Evolutionary conservation across 2,329 filamentous ascomycete genomes (phyloP).

Genomic region (Byssothecium circinans): DNA sequence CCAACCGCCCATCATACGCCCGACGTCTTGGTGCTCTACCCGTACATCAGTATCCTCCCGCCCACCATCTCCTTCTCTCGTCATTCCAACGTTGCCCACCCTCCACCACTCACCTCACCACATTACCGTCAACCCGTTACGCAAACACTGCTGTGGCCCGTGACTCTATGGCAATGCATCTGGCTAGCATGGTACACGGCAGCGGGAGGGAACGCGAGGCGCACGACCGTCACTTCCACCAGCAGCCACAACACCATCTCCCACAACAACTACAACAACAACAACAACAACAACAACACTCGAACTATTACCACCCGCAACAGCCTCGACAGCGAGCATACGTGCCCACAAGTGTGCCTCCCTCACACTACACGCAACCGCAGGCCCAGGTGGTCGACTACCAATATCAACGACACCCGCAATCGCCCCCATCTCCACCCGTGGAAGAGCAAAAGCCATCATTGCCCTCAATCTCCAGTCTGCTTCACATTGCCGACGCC

Average conservation of each 20-base stretch:
- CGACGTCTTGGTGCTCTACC: constrained; percentile 36
- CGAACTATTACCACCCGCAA: constrained; percentile 36
- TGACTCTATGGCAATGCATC: constrained; percentile 46
- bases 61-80: constrained; percentile 26
- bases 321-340: constrained; percentile 43
- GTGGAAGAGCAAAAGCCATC: constrained; percentile 81
- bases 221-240: constrained; percentile 36
- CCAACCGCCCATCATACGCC: constrained; percentile 34
- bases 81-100: constrained; percentile 19
- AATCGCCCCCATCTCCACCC: constrained; percentile 72
- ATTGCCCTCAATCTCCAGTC: constrained; percentile 88
- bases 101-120: constrained; percentile 10
- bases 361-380: constrained; percentile 18
- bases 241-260: constrained; percentile 29
- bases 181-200: constrained; percentile 49
- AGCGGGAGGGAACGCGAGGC: constrained; percentile 45
- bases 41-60: constrained; percentile 32
- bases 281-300: constrained; percentile 25
- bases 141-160: constrained; percentile 39
- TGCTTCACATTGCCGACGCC: constrained; percentile 79
- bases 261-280: constrained; percentile 30
- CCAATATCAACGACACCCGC: constrained; percentile 46
- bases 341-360: constrained; percentile 18
- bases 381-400: constrained; percentile 29
- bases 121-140: constrained; percentile 25